Evolutionary conservation across 495 filamentous ascomycete genomes (phyloP), one percentile per base, ranked within the genome.

Genomic region (Pyrenula massariospora): DNA sequence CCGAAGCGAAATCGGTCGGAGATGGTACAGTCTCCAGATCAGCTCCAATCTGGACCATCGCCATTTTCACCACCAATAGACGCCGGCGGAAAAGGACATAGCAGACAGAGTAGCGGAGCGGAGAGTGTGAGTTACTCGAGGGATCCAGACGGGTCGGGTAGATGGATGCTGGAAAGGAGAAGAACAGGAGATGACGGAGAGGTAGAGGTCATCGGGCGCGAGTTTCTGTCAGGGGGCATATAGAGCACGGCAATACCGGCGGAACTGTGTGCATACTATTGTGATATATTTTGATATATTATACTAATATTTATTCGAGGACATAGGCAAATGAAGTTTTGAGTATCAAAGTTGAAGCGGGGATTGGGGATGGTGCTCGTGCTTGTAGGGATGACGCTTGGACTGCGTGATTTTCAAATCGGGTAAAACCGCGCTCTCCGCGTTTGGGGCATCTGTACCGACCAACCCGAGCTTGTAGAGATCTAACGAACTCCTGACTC

Each of bases 121-220:
- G 79, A 78, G 54, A 82, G 80, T 54, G 78, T 84, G 25, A 81
- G 78, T 51, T 84, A 84, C 58, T 66, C 67, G 21, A 73, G 74
- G 55, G 74, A 73, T 54, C 73, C 75, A 24, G 72, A 75, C 15
- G 67, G 67, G 21, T 74, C 73, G 22, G 72, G 64, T 3, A 68
- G 75, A 53, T 83, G 81, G 81, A 71, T 82, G 2, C 65, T 82
- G 48, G 81, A 84, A 65, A 70, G 78, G 53, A 68, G 79, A 25
- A 68, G 79, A 52, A 78, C 75, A 3, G 67, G 63, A 2, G 78
- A 82, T 59, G 72, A 65, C 52, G 80, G 79, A 1, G 77, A 77
- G 60, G 66, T 78, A 24, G 76, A 80, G 63, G 58, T 79, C 10
- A 49, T 71, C 47, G 70, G 66, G 24, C 56, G 73, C 36, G 69